A percentile compares a stretch with the other conserved stretches of the same genome.
phyloP scores from a whole-genome alignment of 2,329 filamentous ascomycete genomes.

The Arthrobotrys entomopaga region DNA sequence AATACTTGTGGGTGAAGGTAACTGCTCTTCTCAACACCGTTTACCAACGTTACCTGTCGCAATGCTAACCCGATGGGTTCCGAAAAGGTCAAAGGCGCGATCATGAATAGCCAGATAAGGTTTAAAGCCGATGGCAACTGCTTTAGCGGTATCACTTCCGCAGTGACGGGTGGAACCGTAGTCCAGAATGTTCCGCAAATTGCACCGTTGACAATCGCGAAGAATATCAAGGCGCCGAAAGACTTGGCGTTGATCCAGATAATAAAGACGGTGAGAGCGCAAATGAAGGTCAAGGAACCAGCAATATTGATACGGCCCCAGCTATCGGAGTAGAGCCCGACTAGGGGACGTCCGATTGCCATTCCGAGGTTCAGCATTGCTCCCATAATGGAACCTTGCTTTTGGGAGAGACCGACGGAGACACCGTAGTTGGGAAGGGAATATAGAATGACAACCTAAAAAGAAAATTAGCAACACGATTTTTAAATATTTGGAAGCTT shows the following conservation, averaged over 20 bases:
- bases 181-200: conserved; percentile 79
- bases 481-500: conserved; percentile 63
- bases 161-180: conserved; percentile 74
- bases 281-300: conserved; percentile 71
- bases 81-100: conserved; percentile 75
- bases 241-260: conserved; percentile 76
- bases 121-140: conserved; percentile 76
- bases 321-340: conserved; percentile 77
- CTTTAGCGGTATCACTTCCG: conserved; percentile 77
- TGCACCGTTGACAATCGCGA: conserved; percentile 72
- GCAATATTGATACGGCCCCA: conserved; percentile 80
- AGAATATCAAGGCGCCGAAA: conserved; percentile 76
- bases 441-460: conserved; percentile 45
- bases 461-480: conserved; percentile 61
- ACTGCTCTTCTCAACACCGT: conserved; percentile 63
- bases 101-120: conserved; percentile 76
- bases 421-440: conserved; percentile 73
- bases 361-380: conserved; percentile 75
- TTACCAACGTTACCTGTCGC: conserved; percentile 59
- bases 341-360: conserved; percentile 74
- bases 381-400: conserved; percentile 76
- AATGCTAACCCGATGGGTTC: conserved; percentile 70
- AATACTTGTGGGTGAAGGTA: conserved; percentile 72
- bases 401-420: conserved; percentile 72
- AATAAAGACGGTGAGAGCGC: conserved; percentile 73